Evolutionary conservation across 805 yeast genomes (phyloP), one percentile per base, ranked within the genome.

Genomic region (Kodamaea kakaduensis): DNA sequence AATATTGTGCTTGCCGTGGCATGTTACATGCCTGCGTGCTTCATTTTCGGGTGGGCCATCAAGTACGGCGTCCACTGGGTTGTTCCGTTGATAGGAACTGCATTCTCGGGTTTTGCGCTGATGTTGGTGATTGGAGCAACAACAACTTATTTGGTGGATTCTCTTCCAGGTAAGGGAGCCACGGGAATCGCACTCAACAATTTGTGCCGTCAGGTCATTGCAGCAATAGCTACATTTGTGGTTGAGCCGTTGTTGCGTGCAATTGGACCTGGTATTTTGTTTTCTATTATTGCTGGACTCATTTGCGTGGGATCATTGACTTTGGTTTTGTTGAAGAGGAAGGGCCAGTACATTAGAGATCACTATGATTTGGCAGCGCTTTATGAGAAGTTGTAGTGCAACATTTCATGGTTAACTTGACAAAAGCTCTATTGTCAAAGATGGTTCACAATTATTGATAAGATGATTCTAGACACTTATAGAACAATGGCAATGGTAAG

Each of bases 131-230:
- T 85, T 46, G 93, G 94, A 3, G 77, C 85, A 6, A 81, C 87
- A 0, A 75, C 81, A 3, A 85, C 95, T 0, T 87, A 85, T 50
- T 61, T 86, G 38, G 88, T 86, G 1, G 96, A 86, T 51, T 77
- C 87, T 1, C 66, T 87, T 29, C 95, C 96, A 0, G 94, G 95
- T 0, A 71, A 80, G 48, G 94, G 95, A 26, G 89, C 95, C 9
- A 83, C 95, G 0, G 95, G 94, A 1, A 84, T 86, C 32, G 95
- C 95, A 0, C 56, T 87, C 33, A 86, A 84, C 50, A 87, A 86
- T 51, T 69, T 86, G 37, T 66, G 81, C 13, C 69, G 96, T 47
- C 83, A 78, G 68, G 61, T 77, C 2, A 61, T 83, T 40, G 95
- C 95, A 1, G 85, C 94, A 0, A 67, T 70, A 2, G 89, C 86